Conservation (phyloP, 805 yeast species). For the Schizosaccharomyces japonicus region DNA sequence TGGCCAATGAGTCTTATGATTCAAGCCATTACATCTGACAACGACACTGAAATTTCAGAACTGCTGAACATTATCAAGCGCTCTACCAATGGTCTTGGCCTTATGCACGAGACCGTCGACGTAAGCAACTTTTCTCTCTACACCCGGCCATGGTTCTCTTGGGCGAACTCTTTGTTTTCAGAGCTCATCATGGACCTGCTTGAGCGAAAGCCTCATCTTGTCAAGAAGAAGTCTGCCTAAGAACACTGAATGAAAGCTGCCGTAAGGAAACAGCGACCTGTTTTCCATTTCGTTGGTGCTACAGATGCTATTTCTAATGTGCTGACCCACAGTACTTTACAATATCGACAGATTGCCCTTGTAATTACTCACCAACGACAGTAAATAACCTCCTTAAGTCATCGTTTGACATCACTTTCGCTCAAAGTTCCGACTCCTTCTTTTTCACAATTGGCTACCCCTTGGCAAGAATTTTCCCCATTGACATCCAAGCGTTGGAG, state of each 20-base stretch:
- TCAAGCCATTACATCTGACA: constrained; percentile 47
- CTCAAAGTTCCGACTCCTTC: too few relatives aligned
- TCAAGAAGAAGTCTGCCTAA: constrained; percentile 12
- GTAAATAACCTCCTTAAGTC: too few relatives aligned
- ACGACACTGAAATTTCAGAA: constrained; percentile 40
- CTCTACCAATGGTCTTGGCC: constrained; percentile 50
- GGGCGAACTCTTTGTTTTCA: constrained; percentile 85
- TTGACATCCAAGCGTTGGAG: too few relatives aligned
- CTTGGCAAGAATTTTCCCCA: too few relatives aligned
- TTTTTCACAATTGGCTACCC: too few relatives aligned
- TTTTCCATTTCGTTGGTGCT: background rate
- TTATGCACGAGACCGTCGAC: constrained; percentile 62
- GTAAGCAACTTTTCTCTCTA: constrained; percentile 31
- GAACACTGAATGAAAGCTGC: background rate
- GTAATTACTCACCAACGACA: too few relatives aligned
- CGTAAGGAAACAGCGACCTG: too few relatives aligned
- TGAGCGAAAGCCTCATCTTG: constrained; percentile 43
- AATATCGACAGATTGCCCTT: too few relatives aligned
- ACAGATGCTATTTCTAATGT: background rate
- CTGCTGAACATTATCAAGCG: constrained; percentile 28
- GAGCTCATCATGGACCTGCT: constrained; percentile 63
- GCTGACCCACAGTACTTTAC: too few relatives aligned
- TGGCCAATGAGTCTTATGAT: constrained; percentile 82
- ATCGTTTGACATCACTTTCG: too few relatives aligned
- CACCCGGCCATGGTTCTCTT: constrained; percentile 78